Evolutionary conservation across 31 red algal species (phyloP).

Genomic region (Odonthalia washingtoniensis): DNA sequence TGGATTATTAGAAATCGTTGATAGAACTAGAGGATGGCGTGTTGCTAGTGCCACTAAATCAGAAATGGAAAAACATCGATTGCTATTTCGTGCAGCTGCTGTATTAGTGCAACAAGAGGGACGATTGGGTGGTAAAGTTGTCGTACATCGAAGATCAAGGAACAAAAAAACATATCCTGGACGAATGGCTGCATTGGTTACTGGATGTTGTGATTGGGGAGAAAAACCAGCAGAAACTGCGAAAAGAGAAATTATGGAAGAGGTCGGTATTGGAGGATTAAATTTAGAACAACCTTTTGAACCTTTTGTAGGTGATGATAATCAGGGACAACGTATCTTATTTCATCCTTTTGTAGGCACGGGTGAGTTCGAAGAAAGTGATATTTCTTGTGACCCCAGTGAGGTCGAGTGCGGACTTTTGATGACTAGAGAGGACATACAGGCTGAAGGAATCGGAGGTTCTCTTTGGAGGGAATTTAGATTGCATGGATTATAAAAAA

Average conservation of each 20-base stretch:
- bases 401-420: constrained; percentile 62
- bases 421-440: constrained; percentile 59
- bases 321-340: constrained; percentile 40
- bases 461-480: constrained; percentile 62
- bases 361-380: constrained; percentile 50
- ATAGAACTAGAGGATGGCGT: constrained; percentile 57
- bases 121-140: constrained; percentile 46
- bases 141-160: constrained; percentile 63
- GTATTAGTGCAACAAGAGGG: constrained; percentile 50
- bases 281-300: constrained; percentile 37
- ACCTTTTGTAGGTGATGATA: constrained; percentile 54
- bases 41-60: constrained; percentile 36
- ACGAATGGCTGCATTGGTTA: constrained; percentile 47
- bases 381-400: constrained; percentile 40
- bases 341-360: constrained; percentile 62
- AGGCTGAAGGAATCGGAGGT: constrained; percentile 55
- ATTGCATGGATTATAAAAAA: constrained; percentile 40
- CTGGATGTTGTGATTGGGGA: constrained; percentile 58
- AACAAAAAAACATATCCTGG: constrained; percentile 52
- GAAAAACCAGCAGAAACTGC: constrained; percentile 55
- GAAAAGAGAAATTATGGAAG: constrained; percentile 61
- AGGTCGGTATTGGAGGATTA: constrained; percentile 53
- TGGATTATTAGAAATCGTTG: constrained; percentile 47
- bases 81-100: constrained; percentile 61
- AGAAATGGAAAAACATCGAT: constrained; percentile 18